Conservation (phyloP, 2,329 filamentous ascomycete genomes). For the Rutstroemia sp. region DNA sequence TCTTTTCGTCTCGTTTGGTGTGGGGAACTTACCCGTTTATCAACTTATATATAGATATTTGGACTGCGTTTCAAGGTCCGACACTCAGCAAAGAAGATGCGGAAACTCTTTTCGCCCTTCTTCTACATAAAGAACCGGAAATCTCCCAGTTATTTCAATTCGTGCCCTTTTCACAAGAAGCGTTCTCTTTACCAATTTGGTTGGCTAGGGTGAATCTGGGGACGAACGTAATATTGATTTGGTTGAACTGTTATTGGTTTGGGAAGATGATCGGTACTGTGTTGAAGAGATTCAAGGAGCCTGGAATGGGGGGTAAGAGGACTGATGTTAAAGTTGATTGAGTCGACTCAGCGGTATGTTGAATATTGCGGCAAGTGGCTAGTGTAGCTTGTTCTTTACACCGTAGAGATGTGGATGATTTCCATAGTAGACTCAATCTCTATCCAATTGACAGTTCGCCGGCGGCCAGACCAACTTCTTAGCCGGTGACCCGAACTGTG, state of each 20-base stretch:
- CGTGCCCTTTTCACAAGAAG: constrained; percentile 29
- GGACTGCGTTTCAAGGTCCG: constrained; percentile 27
- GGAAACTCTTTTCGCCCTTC: too few relatives aligned
- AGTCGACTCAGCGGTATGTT: background rate
- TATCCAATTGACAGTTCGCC: too few relatives aligned
- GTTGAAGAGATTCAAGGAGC: constrained; percentile 15
- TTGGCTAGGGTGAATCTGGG: constrained; percentile 60
- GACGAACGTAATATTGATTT: constrained; percentile 63
- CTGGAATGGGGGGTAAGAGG: background rate
- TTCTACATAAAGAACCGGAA: too few relatives aligned
- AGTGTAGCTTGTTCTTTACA: too few relatives aligned
- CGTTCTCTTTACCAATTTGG: constrained; percentile 52
- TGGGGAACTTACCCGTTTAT: constrained; percentile 68
- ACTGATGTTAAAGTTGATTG: background rate
- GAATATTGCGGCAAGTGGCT: background rate
- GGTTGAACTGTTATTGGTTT: constrained; percentile 79
- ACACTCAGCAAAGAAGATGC: too few relatives aligned
- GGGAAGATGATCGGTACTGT: constrained; percentile 56
- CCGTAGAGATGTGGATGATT: too few relatives aligned
- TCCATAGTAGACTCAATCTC: too few relatives aligned
- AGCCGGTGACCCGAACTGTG: too few relatives aligned
- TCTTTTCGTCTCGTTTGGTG: constrained; percentile 69
- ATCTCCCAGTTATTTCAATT: constrained; percentile 15
- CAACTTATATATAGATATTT: constrained; percentile 63
- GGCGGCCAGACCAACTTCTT: too few relatives aligned